Conservation (phyloP, 176 grass and related monocot species). For the Cenchrus fungigraminus region DNA sequence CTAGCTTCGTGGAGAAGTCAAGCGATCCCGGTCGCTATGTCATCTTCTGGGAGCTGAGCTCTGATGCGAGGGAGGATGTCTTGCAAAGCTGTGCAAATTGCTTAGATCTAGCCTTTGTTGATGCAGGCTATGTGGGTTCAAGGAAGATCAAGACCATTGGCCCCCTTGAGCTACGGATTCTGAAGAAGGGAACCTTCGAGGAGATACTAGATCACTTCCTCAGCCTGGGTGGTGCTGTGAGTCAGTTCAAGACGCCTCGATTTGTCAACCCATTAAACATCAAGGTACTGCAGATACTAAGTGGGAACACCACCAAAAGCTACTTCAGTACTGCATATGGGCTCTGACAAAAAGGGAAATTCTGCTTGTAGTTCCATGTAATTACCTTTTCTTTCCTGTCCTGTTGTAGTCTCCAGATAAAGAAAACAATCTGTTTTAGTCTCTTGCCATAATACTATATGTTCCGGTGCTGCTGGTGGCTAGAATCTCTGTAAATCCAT, state of each 20-base stretch:
- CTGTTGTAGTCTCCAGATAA: conserved; percentile 44
- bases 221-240: conserved; percentile 61
- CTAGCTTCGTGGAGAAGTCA: conserved; percentile 73
- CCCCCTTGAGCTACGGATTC: conserved; percentile 79
- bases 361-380: conserved; percentile 38
- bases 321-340: conserved; percentile 86
- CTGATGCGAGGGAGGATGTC: conserved; percentile 54
- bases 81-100: conserved; percentile 71
- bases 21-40: conserved; percentile 74
- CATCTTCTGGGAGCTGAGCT: conserved; percentile 94
- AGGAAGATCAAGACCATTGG: conserved; percentile 83
- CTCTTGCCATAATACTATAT: conserved; percentile 12
- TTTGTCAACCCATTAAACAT: conserved; percentile 59
- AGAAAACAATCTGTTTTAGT: conserved; percentile 38
- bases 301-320: conserved; percentile 49
- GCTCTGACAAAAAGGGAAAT: conserved; percentile 33
- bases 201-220: conserved; percentile 84
- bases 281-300: conserved; percentile 82
- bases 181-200: conserved; percentile 80
- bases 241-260: conserved; percentile 96
- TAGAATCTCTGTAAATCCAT: conserved; percentile 39
- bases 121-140: conserved; percentile 77
- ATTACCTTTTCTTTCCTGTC: conserved; percentile 34
- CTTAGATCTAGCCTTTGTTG: conserved; percentile 80
- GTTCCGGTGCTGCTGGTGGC: conserved; percentile 21